Base-by-base conservation (phyloP, 2,329 filamentous ascomycete species). In the Colletotrichum cordylinicola region DNA sequence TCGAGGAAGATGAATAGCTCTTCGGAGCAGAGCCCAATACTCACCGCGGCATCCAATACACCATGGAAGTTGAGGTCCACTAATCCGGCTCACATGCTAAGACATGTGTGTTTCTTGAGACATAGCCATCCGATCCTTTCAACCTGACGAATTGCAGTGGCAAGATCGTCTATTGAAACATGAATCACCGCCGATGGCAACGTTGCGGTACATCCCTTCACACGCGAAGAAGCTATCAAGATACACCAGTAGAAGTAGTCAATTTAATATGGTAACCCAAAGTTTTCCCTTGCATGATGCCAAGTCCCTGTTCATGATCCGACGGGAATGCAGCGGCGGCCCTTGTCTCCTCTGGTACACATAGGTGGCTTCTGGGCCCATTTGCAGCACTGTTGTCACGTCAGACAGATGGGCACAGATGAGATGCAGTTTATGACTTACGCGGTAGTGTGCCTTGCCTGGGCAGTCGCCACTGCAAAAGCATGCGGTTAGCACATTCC, bases 301-400 rank as follows among this genome's bases (percentile, higher is more conserved):
- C 43, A 52, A 52, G n/a, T 52, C 43, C 13, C n/a, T 24, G n/a
- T 13, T 52, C 43, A 52, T 7, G 43, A 62, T 31, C 33, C 43
- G 18, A 72, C n/a, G 24, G 55, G 52, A 18, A 75, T 67, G 56
- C 73, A 75, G 27, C 73, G 73, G 33, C 61, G 62, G 33, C 27
- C 62, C 62, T 55, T 72, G n/a, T 62, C 69, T 13, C 64, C 62
- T 16, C 73, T 29, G 27, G 35, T 43, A 35, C 73, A 75, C 18
- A 76, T 66, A 8, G 74, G 74, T 15, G 74, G 74, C 65, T 66
- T 72, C 58, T 31, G 60, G 21, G n/a, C 33, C 61, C 62, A n/a
- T 24, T 76, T 76, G 60, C 74, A 76, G 71, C 74, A 76, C 74
- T 76, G 15, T 21, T 10, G 18, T 18, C 35, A 58, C 13, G 21